Evolutionary conservation across 805 yeast species (phyloP), one percentile per base, ranked within the genome.

Genomic region (Kregervanrija delftensis): DNA sequence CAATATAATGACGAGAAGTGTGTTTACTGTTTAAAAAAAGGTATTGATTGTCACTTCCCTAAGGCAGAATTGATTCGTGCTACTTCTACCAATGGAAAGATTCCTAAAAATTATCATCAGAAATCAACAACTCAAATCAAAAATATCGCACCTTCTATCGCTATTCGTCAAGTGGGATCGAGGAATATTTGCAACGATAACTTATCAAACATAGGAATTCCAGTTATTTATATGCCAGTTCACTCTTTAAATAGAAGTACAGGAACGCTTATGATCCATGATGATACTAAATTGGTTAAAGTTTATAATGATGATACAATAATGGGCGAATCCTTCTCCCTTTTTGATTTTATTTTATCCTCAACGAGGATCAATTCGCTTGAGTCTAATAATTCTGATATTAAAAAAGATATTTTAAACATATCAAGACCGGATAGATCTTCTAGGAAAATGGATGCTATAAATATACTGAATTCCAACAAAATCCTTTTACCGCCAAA

Each of bases 21-120:
- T 33, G n/a, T n/a, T 9, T 43, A 44, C 15, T 53, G 57, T 36
- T 4, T 12, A 12, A 44, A 44, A 38, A 42, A 45, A 33, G 46
- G 46, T 1, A 40, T 44, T 4, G 32, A 33, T 28, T 22, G 28
- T 6, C 28, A 22, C 28, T 22, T 22, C 28, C 28, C 28, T 5
- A 22, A 22, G 28, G 28, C 28, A 22, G 28, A 22, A 22, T 22
- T 22, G 6, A 8, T 22, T 6, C 28, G 28, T 22, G 28, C 28
- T 22, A 22, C 4, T 22, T 51, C 53, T 37, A 30, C 9, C 6
- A 40, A 51, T 42, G 37, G 40, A 6, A n/a, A 32, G 4, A 31
- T 44, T 15, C 31, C 38, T 16, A 11, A 43, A 8, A 33, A 14
- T 12, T 14, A 34, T 12, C 35, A 30, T 47, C 16, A 30, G 17